Percentiles rank a stretch among this genome's conserved stretches.
Conservation (phyloP, 345 rosid genomes). For the Eucalyptus cladocalyx region DNA sequence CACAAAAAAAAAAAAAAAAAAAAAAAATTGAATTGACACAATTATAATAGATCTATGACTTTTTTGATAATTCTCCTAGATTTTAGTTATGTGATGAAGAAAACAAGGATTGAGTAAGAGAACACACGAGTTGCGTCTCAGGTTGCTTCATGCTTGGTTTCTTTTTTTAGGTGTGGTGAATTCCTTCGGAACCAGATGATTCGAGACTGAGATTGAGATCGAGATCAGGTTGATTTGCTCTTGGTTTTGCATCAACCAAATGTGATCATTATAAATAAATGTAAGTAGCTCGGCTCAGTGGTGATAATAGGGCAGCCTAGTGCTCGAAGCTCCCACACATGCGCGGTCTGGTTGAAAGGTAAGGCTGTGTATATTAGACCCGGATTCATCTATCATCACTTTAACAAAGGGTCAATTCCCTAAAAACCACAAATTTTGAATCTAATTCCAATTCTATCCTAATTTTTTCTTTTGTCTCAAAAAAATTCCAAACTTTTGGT, state of each 20-base stretch:
- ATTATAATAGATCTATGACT: no score
- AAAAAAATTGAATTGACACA: no score
- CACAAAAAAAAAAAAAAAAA: no score
- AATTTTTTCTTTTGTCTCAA: no score
- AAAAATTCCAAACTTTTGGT: no score
- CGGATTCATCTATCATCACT: neutral
- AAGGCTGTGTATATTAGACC: neutral
- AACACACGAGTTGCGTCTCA: neutral
- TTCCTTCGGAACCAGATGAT: neutral
- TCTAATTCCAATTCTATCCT: no score
- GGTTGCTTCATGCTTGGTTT: neutral
- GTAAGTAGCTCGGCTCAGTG: neutral
- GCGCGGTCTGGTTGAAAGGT: neutral
- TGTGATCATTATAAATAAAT: neutral
- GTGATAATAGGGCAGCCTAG: neutral
- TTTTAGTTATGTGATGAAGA: neutral
- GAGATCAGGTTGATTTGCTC: neutral
- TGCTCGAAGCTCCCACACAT: neutral
- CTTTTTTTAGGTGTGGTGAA: neutral
- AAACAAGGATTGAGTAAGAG: neutral
- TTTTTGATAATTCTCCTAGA: neutral
- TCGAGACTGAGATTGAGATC: neutral
- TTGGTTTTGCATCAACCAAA: neutral
- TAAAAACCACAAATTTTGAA: no score
- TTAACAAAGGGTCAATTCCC: no score